Conservation (phyloP, 2,329 filamentous ascomycete genomes). For the Mycosphaerella arachidis region DNA sequence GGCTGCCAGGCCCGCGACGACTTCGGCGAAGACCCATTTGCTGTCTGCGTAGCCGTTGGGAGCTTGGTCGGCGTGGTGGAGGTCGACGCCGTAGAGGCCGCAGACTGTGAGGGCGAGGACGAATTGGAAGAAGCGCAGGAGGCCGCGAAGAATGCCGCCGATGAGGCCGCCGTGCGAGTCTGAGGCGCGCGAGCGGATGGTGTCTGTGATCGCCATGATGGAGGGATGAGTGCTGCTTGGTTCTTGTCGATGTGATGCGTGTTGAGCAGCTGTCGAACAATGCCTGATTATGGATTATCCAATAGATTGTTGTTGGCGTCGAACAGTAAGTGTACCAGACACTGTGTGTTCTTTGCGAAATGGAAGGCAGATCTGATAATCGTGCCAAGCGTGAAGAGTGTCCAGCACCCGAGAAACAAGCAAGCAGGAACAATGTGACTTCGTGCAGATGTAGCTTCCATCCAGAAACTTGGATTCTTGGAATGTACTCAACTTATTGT, state of each 20-base stretch:
- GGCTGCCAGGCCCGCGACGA: constrained; percentile 62
- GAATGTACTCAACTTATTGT: constrained; percentile 2
- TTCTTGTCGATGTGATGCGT: background rate
- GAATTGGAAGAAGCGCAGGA: constrained; percentile 72
- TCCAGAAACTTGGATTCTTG: background rate
- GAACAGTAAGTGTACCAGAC: background rate
- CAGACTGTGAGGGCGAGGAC: constrained; percentile 70
- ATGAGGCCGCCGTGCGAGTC: constrained; percentile 25
- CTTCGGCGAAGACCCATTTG: constrained; percentile 76
- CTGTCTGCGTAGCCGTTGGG: constrained; percentile 51
- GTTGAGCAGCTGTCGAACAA: background rate
- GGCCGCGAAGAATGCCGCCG: constrained; percentile 51
- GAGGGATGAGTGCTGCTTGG: background rate
- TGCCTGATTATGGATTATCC: background rate
- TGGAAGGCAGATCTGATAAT: background rate
- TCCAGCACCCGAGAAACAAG: background rate
- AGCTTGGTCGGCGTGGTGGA: constrained; percentile 51
- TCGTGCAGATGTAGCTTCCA: background rate
- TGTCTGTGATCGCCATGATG: constrained; percentile 26
- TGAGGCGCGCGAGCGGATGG: constrained; percentile 16
- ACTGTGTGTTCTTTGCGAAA: background rate
- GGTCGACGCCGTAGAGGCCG: constrained; percentile 70
- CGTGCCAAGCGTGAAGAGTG: background rate
- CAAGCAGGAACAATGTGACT: background rate
- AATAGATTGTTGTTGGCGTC: background rate